A percentile compares a stretch with the other conserved stretches of the same genome.
Evolutionary conservation across 129 eudicot species (phyloP).

Genomic region (Lactuca saligna): DNA sequence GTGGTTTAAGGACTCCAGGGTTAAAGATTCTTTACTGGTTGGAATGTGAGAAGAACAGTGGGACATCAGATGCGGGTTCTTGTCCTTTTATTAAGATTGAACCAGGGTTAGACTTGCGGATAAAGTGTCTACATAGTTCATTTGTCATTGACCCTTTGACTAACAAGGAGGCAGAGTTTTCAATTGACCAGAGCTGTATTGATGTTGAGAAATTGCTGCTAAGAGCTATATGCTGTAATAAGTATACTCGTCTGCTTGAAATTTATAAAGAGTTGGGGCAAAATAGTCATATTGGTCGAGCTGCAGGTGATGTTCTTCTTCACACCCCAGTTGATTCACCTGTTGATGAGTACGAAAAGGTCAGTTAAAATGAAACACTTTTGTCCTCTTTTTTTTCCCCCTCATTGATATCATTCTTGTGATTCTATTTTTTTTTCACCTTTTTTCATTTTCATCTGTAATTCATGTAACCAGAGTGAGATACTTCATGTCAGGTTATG

Average conservation of each 20-base stretch:
- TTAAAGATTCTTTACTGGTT: constrained; percentile 87
- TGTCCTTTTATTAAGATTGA: constrained; percentile 87
- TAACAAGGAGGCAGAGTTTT: constrained; percentile 88
- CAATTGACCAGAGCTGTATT: constrained; percentile 78
- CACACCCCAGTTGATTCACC: constrained; percentile 41
- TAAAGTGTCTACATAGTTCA: constrained; percentile 80
- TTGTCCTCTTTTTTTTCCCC: neutral
- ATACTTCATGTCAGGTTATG: neutral
- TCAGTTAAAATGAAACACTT: constrained; percentile 19
- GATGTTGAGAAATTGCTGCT: constrained; percentile 91
- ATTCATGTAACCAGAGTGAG: too few species aligned
- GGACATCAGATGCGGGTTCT: constrained; percentile 51
- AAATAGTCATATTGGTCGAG: constrained; percentile 59
- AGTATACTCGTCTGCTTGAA: constrained; percentile 91
- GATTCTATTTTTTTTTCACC: too few species aligned
- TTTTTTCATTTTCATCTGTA: neutral
- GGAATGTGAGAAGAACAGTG: constrained; percentile 58
- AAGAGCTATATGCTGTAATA: constrained; percentile 75
- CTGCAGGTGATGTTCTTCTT: constrained; percentile 69
- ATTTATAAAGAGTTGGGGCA: constrained; percentile 70
- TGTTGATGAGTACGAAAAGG: constrained; percentile 48
- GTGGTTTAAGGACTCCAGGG: constrained; percentile 77
- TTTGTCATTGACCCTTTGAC: constrained; percentile 88
- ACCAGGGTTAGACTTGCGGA: constrained; percentile 83
- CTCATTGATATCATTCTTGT: too few species aligned